phyloP scores from a whole-genome alignment of 2,329 filamentous ascomycete species.

The Fusarium proliferatum region DNA sequence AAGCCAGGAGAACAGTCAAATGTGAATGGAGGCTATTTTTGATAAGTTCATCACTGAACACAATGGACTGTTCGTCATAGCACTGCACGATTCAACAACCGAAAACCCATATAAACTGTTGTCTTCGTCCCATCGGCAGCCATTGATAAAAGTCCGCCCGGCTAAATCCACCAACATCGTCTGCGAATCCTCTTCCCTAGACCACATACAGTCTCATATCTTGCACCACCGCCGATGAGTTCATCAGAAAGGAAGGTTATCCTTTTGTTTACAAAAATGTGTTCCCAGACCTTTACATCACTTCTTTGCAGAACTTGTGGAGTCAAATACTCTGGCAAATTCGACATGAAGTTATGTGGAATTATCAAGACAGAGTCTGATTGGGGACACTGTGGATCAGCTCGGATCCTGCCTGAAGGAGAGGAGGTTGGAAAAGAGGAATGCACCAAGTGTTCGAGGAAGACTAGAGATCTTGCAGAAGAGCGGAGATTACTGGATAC shows the following conservation, averaged over 20 bases:
- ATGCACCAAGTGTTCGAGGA: not conserved
- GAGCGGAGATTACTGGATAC: not conserved
- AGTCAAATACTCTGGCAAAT: not conserved
- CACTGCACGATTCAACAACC: rapidly evolving
- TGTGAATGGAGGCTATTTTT: not conserved
- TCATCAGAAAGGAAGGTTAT: rapidly evolving
- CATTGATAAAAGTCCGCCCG: rapidly evolving
- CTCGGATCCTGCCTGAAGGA: rapidly evolving
- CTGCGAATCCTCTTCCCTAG: rapidly evolving
- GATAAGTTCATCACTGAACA: not conserved
- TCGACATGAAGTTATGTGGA: not conserved
- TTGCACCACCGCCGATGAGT: rapidly evolving
- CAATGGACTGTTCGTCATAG: rapidly evolving
- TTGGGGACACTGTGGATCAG: not conserved
- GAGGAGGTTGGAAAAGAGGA: rapidly evolving
- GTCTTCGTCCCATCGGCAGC: no score
- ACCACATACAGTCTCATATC: not conserved
- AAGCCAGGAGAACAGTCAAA: rapidly evolving
- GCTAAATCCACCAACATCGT: rapidly evolving
- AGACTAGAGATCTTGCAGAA: no score
- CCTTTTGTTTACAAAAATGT: rapidly evolving
- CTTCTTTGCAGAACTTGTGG: not conserved
- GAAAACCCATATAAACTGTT: not conserved
- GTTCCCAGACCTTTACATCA: not conserved
- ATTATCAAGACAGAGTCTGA: not conserved